Conservation (phyloP, 495 filamentous ascomycete species). For the Aspergillus steynii region DNA sequence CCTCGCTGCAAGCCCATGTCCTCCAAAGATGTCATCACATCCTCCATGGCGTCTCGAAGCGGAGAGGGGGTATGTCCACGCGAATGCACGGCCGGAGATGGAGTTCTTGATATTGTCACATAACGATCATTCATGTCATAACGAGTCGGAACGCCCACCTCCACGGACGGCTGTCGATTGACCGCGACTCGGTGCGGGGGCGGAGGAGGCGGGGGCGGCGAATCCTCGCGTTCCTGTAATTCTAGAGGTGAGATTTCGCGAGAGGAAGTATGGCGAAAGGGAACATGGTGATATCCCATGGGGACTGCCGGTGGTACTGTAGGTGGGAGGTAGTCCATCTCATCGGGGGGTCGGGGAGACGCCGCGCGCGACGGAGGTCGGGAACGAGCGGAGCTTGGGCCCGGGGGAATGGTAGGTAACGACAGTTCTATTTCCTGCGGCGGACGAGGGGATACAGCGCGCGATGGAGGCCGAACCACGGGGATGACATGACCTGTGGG, state of each 20-base stretch:
- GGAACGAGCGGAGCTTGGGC: not conserved
- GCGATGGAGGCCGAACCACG: conserved; percentile 9
- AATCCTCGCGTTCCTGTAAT: conserved; percentile 40
- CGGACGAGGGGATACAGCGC: conserved; percentile 17
- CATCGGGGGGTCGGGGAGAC: conserved; percentile 31
- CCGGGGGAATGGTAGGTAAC: conserved; percentile 4
- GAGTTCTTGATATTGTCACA: conserved; percentile 50
- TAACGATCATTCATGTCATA: conserved; percentile 52
- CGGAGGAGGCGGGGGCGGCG: conserved; percentile 47
- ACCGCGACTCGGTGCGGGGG: conserved; percentile 42
- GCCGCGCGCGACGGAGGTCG: conserved; percentile 15
- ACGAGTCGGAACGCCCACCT: conserved; percentile 39
- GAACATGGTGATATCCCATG: conserved; percentile 19
- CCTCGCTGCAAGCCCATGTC: conserved; percentile 72
- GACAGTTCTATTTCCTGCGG: conserved; percentile 2
- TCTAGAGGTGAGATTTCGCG: conserved; percentile 38
- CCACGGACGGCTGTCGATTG: conserved; percentile 26
- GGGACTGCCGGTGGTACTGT: conserved; percentile 38
- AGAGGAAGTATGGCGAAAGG: conserved; percentile 32
- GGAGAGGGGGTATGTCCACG: conserved; percentile 85
- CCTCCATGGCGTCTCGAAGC: conserved; percentile 91
- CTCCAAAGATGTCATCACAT: conserved; percentile 94
- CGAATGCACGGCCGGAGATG: conserved; percentile 65
- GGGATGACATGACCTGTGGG: not conserved
- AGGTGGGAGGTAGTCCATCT: conserved; percentile 32